These are phyloP conservation scores for Hypholoma fasciculare DNA, from an alignment of 768 basidiomycete genomes.

Conservation along the genomic window DNA sequence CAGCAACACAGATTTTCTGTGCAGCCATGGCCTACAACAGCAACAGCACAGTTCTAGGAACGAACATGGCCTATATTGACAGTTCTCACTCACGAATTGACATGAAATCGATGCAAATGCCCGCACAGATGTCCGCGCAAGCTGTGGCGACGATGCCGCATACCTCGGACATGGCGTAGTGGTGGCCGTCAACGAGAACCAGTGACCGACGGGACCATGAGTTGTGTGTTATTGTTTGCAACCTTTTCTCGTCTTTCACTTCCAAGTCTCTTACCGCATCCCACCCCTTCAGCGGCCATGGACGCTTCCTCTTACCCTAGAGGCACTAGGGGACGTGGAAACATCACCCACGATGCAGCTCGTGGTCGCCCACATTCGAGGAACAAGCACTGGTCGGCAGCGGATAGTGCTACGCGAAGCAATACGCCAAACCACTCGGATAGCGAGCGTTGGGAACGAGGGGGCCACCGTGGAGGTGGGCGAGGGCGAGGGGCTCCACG, in stretches of 20 bases:
- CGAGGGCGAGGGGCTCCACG: slow-evolving; percentile 36
- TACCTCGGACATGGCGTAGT: neutral
- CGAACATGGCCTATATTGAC: too few relatives aligned
- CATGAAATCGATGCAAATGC: neutral
- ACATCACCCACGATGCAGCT: slow-evolving; percentile 13
- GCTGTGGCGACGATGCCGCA: neutral
- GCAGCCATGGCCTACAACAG: neutral
- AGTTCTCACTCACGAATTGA: neutral
- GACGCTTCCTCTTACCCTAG: slow-evolving; percentile 21
- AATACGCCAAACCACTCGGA: slow-evolving; percentile 41
- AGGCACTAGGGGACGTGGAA: slow-evolving; percentile 24
- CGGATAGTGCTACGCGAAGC: slow-evolving; percentile 36
- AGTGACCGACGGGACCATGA: too few relatives aligned
- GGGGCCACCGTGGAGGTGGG: slow-evolving; percentile 53
- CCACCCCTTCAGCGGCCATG: slow-evolving; percentile 18
- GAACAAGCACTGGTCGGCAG: slow-evolving; percentile 66
- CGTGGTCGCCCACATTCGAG: slow-evolving; percentile 37
- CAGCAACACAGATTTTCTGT: slow-evolving; percentile 2
- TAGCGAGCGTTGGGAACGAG: slow-evolving; percentile 63
- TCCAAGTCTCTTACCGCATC: neutral
- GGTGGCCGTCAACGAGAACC: too few relatives aligned
- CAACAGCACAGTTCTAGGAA: neutral
- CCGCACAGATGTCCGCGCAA: slow-evolving; percentile 1
- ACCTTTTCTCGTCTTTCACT: slow-evolving; percentile 7
- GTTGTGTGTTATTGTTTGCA: slow-evolving; percentile 16